Evolutionary conservation across 805 yeast genomes (phyloP), one percentile per base, ranked within the genome.

Genomic region (Schizosaccharomyces osmophilus): DNA sequence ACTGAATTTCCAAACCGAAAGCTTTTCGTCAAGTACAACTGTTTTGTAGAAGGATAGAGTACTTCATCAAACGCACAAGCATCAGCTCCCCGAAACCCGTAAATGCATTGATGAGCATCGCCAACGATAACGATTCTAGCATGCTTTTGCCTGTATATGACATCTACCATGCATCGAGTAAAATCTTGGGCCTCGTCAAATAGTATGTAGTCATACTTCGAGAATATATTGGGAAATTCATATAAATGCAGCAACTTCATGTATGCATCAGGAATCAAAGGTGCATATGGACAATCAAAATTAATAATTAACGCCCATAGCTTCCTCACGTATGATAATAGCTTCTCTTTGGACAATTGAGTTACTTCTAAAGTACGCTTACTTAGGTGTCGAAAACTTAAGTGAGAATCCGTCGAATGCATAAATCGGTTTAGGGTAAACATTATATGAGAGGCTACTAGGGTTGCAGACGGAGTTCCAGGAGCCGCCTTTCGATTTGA

Each of bases 121-220:
- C 57, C 57, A 24, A 51, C 57, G n/a, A 51, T 51, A 15, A 51
- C 57, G 13, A 51, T 51, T 2, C 57, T 22, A 29, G 57, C 57
- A 17, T 51, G 57, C 32, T 51, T 51, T 29, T 51, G 57, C 8
- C 57, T 22, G 15, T 51, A 51, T 11, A 51, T 51, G 4, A 51
- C 36, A 29, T 51, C 57, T 17, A 51, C 57, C 57, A 51, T 51
- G 26, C 57, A 51, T 6, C 36, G 57, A 4, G 57, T 51, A 29
- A 51, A 51, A 51, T 51, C 57, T 51, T 51, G 57, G 6, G 57
- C 57, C 36, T 51, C 57, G 5, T 51, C 57, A 29, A 51, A 51
- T 24, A 51, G 57, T 24, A 51, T 51, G 57, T 51, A 51, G 13
- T 51, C 57, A 29, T 24, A 51, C 24, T 51, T 51, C 6, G 57